phyloP scores from a whole-genome alignment of 306 rosid species.

The Cucurbita maxima region DNA sequence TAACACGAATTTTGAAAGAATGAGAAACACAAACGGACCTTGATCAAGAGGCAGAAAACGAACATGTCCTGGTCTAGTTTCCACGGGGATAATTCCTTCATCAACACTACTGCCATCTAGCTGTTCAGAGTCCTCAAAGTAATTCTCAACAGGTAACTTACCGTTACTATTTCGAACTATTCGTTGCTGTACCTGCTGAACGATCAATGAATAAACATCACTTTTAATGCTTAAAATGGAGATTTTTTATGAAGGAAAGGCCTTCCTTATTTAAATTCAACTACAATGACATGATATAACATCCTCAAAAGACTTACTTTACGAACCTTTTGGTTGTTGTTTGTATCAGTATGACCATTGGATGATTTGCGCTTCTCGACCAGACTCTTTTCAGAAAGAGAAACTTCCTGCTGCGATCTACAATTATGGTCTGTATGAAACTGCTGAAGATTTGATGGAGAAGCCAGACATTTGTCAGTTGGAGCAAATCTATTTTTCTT shows the following conservation, averaged over 20 bases:
- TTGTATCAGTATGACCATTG: constrained; percentile 17
- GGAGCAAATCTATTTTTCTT: constrained; percentile 48
- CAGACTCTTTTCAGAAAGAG: constrained; percentile 15
- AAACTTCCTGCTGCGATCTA: constrained; percentile 4
- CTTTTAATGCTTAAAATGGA: neutral
- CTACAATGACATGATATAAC: neutral
- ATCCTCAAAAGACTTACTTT: neutral
- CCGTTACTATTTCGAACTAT: constrained; percentile 18
- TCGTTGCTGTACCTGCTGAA: constrained; percentile 31
- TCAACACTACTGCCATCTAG: constrained; percentile 25
- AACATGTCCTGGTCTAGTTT: constrained; percentile 82
- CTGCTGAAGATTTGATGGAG: neutral
- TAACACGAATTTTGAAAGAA: neutral
- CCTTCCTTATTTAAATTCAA: neutral
- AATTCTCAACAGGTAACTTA: constrained; percentile 21
- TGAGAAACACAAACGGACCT: constrained; percentile 25
- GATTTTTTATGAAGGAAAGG: neutral
- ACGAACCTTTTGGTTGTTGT: constrained; percentile 9
- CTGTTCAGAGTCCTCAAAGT: neutral
- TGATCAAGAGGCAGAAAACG: constrained; percentile 51
- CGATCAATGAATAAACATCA: neutral
- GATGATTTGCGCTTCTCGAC: constrained; percentile 27
- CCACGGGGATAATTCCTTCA: constrained; percentile 54
- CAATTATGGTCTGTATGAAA: constrained; percentile 20
- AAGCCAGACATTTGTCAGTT: constrained; percentile 10